Evolutionary conservation across 2,329 filamentous ascomycete species (phyloP).

Genomic region (Phaeosphaeriaceae sp.): DNA sequence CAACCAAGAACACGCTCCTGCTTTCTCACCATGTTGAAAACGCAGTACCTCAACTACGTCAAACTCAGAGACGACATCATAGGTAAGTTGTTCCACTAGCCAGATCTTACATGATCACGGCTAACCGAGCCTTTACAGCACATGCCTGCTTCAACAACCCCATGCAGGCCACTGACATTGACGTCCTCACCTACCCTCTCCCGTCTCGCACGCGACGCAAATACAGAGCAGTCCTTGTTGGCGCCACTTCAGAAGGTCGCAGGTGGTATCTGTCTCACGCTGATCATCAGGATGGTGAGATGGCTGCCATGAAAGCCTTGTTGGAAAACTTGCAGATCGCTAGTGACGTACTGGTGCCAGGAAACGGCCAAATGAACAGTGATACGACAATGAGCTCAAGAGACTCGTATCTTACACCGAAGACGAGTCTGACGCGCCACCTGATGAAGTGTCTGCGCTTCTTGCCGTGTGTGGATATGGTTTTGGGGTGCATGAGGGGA

Average conservation of each 20-base stretch:
- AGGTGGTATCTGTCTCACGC: neutral
- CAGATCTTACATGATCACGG: neutral
- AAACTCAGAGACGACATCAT: neutral
- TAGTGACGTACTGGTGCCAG: neutral
- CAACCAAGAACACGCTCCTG: too few species aligned
- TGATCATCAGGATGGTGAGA: neutral
- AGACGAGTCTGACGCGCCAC: neutral
- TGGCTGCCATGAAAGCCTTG: neutral
- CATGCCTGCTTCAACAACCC: neutral
- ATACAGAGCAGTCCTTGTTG: neutral
- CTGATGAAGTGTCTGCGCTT: neutral
- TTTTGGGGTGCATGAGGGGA: neutral
- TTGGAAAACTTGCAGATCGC: neutral
- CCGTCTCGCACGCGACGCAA: neutral
- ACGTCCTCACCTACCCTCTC: neutral
- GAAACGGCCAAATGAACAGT: neutral
- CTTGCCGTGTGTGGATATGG: neutral
- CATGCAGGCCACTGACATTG: neutral
- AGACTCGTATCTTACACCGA: too few species aligned
- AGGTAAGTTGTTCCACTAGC: too few species aligned
- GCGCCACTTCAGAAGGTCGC: neutral
- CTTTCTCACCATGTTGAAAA: neutral
- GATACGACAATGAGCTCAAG: neutral
- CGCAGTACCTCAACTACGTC: neutral
- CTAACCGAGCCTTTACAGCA: neutral